These are phyloP conservation scores for Dendrothele bispora DNA, from an alignment of 768 basidiomycete genomes.

Conservation along the genomic window DNA sequence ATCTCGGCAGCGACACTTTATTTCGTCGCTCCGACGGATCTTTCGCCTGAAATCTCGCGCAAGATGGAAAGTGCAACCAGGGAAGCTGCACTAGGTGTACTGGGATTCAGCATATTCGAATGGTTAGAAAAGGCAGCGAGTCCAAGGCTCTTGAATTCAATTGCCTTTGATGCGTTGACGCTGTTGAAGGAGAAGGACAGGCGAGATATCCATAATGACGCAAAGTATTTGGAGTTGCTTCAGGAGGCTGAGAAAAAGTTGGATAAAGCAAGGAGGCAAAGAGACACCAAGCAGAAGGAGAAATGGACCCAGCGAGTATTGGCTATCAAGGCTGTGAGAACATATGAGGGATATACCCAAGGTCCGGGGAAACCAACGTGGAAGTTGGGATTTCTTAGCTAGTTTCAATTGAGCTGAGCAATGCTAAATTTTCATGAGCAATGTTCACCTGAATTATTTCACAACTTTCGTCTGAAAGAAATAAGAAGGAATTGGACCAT, in stretches of 20 bases:
- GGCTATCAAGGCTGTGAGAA: conserved; percentile 8
- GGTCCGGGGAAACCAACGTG: conserved; percentile 4
- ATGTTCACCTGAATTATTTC: too few species aligned
- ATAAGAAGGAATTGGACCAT: too few species aligned
- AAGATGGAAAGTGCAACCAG: conserved; percentile 1
- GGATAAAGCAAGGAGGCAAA: conserved; percentile 1
- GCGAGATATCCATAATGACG: conserved; percentile 4
- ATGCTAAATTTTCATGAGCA: too few species aligned
- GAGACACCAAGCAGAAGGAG: conserved; percentile 5
- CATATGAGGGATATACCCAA: conserved; percentile 6
- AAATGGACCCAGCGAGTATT: conserved; percentile 1
- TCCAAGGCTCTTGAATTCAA: conserved; percentile 7
- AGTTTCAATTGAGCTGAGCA: too few species aligned
- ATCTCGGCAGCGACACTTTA: too few species aligned
- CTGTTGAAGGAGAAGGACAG: conserved; percentile 4
- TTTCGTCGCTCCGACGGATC: conserved; percentile 1
- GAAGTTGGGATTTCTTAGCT: conserved; percentile 4
- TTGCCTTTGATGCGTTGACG: conserved; percentile 5
- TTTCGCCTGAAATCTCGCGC: conserved; percentile 1
- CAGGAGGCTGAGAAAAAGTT: conserved; percentile 5
- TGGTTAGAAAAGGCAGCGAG: conserved; percentile 8
- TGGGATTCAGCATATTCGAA: conserved; percentile 6
- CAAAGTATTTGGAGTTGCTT: conserved; percentile 4
- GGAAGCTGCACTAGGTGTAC: conserved; percentile 3
- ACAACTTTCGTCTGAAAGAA: too few species aligned